Conservation (phyloP, 371 early-diverging fungal species). For the Dichotomocladium elegans region DNA sequence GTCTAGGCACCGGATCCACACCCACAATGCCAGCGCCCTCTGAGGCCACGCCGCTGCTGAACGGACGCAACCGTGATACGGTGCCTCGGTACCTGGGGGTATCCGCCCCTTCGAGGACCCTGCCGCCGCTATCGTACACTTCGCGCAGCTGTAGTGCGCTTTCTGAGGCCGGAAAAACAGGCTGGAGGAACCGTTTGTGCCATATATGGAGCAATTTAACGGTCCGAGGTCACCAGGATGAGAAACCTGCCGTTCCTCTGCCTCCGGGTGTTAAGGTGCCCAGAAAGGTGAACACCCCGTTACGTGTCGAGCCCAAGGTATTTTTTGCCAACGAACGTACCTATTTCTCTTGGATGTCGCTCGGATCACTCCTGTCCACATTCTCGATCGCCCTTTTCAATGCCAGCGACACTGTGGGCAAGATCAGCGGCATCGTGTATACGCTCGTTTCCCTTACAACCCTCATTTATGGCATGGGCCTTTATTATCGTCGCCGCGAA, state of each 20-base stretch:
- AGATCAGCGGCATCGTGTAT: constrained; percentile 76
- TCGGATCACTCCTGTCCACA: constrained; percentile 71
- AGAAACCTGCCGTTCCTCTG: constrained; percentile 32
- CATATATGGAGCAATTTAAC: too few species aligned
- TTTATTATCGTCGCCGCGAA: constrained; percentile 93
- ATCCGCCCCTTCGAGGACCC: too few species aligned
- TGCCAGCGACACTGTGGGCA: constrained; percentile 77
- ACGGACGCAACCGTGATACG: too few species aligned
- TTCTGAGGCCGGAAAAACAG: too few species aligned
- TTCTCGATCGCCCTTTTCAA: constrained; percentile 82
- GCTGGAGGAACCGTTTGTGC: too few species aligned
- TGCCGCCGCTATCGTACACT: too few species aligned
- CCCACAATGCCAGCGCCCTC: too few species aligned
- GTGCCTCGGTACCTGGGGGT: too few species aligned
- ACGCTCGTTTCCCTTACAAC: constrained; percentile 76
- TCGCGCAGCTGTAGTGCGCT: too few species aligned
- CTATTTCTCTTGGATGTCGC: constrained; percentile 90
- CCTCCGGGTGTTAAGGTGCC: constrained; percentile 51
- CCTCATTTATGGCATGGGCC: constrained; percentile 86
- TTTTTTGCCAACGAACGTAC: constrained; percentile 99
- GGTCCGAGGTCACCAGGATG: too few species aligned
- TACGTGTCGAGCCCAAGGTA: constrained; percentile 98
- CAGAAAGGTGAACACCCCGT: constrained; percentile 73
- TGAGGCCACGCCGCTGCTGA: too few species aligned
- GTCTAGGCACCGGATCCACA: too few species aligned